Percentiles rank a stretch among this genome's conserved stretches.
phyloP scores from a whole-genome alignment of 345 rosid genomes.

The Leavenworthia alabamica region DNA sequence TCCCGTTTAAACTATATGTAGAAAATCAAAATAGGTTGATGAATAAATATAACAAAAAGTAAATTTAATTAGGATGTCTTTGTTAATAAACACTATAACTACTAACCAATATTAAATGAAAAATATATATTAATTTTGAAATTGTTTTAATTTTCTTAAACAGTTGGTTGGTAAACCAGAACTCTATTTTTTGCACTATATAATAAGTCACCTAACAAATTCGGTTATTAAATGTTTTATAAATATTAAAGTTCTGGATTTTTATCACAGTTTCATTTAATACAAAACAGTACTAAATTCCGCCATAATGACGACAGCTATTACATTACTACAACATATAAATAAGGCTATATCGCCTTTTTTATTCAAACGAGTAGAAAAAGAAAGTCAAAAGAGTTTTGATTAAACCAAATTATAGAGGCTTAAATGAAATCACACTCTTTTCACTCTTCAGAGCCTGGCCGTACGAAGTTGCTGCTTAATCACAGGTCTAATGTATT shows the following conservation, averaged over 20 bases:
- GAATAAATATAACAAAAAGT: neutral
- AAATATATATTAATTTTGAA: neutral
- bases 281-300: neutral
- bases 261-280: neutral
- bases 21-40: neutral
- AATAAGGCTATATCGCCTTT: slow-evolving; percentile 4
- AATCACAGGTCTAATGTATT: slow-evolving; percentile 68
- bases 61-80: slow-evolving; percentile 1
- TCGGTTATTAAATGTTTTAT: slow-evolving; percentile 21
- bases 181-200: slow-evolving; percentile 8
- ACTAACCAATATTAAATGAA: slow-evolving; percentile 18
- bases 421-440: neutral
- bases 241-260: neutral
- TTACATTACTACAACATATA: slow-evolving; percentile 17
- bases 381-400: neutral
- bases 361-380: neutral
- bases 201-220: slow-evolving; percentile 16
- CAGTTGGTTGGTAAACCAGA: slow-evolving; percentile 14
- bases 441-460: slow-evolving; percentile 46
- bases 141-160: neutral
- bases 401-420: neutral
- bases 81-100: slow-evolving; percentile 9
- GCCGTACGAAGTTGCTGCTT: slow-evolving; percentile 83
- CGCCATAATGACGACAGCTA: neutral
- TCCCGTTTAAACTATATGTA: neutral